phyloP scores from a whole-genome alignment of 148 eudicot genomes.

The Spergularia marina region DNA sequence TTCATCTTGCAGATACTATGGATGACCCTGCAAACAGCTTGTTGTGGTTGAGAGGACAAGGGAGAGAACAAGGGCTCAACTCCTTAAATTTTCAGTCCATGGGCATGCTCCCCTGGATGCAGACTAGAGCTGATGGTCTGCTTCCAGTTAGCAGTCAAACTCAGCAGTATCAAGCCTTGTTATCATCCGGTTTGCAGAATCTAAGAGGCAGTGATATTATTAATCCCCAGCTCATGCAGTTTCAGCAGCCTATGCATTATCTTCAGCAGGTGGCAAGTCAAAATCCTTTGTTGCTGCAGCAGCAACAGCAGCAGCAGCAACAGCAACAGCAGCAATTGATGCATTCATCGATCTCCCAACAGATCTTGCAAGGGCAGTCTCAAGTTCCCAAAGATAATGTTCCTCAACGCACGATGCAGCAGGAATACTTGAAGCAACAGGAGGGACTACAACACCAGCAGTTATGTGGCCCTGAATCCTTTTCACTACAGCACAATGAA shows the following conservation, averaged over 20 bases:
- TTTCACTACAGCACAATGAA: slow-evolving; percentile 43
- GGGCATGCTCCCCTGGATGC: slow-evolving; percentile 84
- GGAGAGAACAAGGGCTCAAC: slow-evolving; percentile 71
- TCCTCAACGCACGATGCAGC: slow-evolving; percentile 36
- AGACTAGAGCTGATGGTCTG: slow-evolving; percentile 63
- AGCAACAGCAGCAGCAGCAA: slow-evolving; percentile 30
- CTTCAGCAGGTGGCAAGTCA: slow-evolving; percentile 60
- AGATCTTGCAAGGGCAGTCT: slow-evolving; percentile 58
- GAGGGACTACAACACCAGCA: slow-evolving; percentile 50
- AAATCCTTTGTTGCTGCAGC: slow-evolving; percentile 57
- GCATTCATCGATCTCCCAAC: slow-evolving; percentile 58
- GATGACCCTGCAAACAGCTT: slow-evolving; percentile 69
- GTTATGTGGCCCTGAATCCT: slow-evolving; percentile 45
- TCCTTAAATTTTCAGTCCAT: slow-evolving; percentile 64
- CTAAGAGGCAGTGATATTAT: slow-evolving; percentile 53
- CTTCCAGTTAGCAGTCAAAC: slow-evolving; percentile 54
- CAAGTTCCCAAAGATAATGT: slow-evolving; percentile 53
- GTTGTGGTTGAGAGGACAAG: slow-evolving; percentile 88
- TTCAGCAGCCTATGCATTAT: slow-evolving; percentile 81
- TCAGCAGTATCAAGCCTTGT: slow-evolving; percentile 87
- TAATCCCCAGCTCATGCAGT: slow-evolving; percentile 70
- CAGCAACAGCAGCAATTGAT: slow-evolving; percentile 32
- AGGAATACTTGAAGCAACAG: slow-evolving; percentile 42
- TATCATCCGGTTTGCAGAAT: slow-evolving; percentile 70
- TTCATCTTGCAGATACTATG: slow-evolving; percentile 48